Percentiles rank a stretch among this genome's conserved stretches.
Conservation (phyloP, 179 eudicot species). For the Corrigiola litoralis region DNA sequence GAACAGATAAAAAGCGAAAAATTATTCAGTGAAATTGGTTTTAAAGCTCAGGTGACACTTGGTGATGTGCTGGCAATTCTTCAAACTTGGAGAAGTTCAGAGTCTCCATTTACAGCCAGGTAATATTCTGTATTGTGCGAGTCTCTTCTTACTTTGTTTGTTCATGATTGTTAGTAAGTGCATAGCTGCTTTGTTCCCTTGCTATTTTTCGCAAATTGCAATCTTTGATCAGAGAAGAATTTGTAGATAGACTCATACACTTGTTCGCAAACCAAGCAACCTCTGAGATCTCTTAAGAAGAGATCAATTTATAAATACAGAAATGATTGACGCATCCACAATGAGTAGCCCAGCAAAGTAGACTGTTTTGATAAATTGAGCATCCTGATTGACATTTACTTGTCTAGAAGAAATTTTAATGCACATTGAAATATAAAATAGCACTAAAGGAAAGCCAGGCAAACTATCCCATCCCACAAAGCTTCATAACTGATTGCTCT, state of each 20-base stretch:
- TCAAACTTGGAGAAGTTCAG: constrained; percentile 53
- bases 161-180: constrained; percentile 7
- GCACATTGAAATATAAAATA: too few species aligned
- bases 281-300: neutral
- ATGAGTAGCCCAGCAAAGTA: too few species aligned
- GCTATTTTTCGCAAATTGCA: neutral
- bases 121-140: constrained; percentile 22
- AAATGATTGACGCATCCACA: too few species aligned
- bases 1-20: constrained; percentile 64
- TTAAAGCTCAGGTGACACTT: constrained; percentile 65
- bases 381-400: neutral
- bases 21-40: constrained; percentile 59
- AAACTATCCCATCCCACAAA: too few species aligned
- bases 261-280: neutral
- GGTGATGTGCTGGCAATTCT: constrained; percentile 64
- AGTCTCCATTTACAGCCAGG: constrained; percentile 67
- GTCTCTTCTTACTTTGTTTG: neutral
- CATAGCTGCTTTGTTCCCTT: neutral
- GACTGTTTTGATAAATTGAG: neutral
- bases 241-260: neutral
- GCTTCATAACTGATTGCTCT: too few species aligned
- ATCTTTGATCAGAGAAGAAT: neutral
- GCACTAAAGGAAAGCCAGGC: too few species aligned
- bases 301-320: too few species aligned
- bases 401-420: too few species aligned